Base-by-base conservation (phyloP, 164 flowering plant species). In the Nymphaea colorata region DNA sequence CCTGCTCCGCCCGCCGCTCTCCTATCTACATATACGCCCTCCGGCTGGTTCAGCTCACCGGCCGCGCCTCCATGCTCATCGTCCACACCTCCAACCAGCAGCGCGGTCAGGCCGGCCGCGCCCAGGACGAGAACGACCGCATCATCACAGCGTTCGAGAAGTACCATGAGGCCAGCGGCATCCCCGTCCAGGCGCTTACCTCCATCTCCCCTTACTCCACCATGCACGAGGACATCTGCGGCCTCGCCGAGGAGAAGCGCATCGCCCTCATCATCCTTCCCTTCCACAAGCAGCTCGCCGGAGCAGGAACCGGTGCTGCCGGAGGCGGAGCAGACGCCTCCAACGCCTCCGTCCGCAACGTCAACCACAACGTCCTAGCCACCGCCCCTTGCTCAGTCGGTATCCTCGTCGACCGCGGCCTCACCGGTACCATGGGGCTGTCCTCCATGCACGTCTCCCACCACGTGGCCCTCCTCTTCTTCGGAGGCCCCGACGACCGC, bases 221-320 rank as follows among this genome's bases (percentile, higher is more conserved):
- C 41, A 72, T 76, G 73, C 76, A 76, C 42, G 80, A 77, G 43
- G 80, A 77, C 65, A 77, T 77, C 18, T 74, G 80, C 62, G 61
- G 59, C 68, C 69, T 77, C 4, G 80, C 80, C 3, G 75, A 77
- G 43, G 77, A 77, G 61, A 77, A 77, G 69, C 73, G 75, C 2
- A 67, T 66, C 1, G 67, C 77, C 11, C 45, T 77, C 11, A 72
- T 77, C 62, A 64, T 77, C 59, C 55, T 77, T 17, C 80, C 80
- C 4, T 77, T 77, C 66, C 80, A 77, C 73, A 74, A 77, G 57
- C 70, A 74, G 59, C 80, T 71, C 8, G 67, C 80, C 2, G 71
- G 72, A 12, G 80, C 74, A 43, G 79, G 79, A 16, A 1, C 36
- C 36, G 36, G 36, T 25, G 36, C 36, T 25, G 36, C 57, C 14